Base-by-base conservation (phyloP, 2,329 filamentous ascomycete species). In the Colletotrichum limetticola region DNA sequence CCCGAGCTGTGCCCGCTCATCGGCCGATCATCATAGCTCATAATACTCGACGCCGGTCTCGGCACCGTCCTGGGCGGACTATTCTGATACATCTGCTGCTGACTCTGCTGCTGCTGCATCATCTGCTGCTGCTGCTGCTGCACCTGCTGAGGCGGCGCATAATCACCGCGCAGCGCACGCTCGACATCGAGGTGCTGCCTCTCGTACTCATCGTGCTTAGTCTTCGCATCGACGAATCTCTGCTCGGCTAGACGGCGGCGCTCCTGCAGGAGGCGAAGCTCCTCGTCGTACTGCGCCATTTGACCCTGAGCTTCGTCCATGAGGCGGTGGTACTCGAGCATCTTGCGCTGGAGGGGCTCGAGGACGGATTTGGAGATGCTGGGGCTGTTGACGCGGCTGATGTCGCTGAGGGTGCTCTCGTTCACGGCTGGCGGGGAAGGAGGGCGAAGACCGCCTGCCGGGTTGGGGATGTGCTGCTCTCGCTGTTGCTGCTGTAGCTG, bases 381-480 rank as follows among this genome's bases (percentile, higher is more conserved):
- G 22, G 85, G 85, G 72, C 83, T 85, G 74, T 85, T 82, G 69
- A 86, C 79, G n/a, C 85, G 84, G 74, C 80, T 80, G 78, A 86
- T 84, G 57, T 76, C 78, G 74, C 62, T 76, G 75, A 9, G 65
- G 74, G 19, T 75, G 60, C 26, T 49, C 42, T 49, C 58, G 28
- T 22, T 35, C 19, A 24, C 55, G 24, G 19, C 30, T 6, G 68
- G 68, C 9, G 68, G 64, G 3, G 72, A 64, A 2, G 68, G 60
- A 1, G 68, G 63, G 35, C 64, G 68, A 4, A 68, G 62, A 32
- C 46, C 55, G 37, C 30, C 68, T 19, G 42, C 42, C 7, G 52
- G 49, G 49, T 52, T 26, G 22, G 62, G 49, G 22, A 52, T 49
- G 26, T 57, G 62, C n/a, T 26, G 62, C n/a, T 26, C 37, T n/a